Evolutionary conservation across 352 stramenopile species (phyloP), one percentile per base, ranked within the genome.

Genomic region (Globisporangium spinosum): DNA sequence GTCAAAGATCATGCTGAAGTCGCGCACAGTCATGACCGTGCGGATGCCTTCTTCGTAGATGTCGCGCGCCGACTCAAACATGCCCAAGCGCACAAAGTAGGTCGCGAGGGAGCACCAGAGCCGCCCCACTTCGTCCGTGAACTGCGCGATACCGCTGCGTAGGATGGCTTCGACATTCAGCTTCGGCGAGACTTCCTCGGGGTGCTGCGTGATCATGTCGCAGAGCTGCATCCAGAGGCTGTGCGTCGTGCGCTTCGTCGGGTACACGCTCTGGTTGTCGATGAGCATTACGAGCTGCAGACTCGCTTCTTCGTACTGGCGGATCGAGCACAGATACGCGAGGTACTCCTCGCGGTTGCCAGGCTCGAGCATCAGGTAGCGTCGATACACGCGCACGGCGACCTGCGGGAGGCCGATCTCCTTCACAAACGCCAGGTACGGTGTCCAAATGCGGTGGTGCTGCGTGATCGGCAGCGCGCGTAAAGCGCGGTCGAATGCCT

Each of bases 1-100:
- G 77, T 99, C 98, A 65, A 99, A 99, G 29, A 99, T 90, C 75
- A 99, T 92, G 69, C 91, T 98, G 70, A 99, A 99, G 82, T 99
- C 98, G 10, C 97, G 91, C 51, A 94, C 86, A 0, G 84, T 94
- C 57, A 91, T 54, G 13, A 94, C 85, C 0, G 79, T 86, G 22
- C 78, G 72, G 32, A 92, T 82, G 10, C 91, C 89, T 70, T 95
- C 88, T 78, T 99, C 97, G 70, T 99, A 99, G 15, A 99, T 85
- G 69, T 98, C 93, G 40, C 97, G 86, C 13, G 98, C 98, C 40
- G 92, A 82, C 69, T 99, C 97, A 72, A 99, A 99, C 72, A 97
- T 86, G 17, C 97, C 97, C 5, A 98, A 73, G 25, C 97, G 93
- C 62, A 99, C 98, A 81, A 98, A 98, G 70, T 98, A 99, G 71